Evolutionary conservation across 1,284 basidiomycete species (phyloP), one percentile per base, ranked within the genome.

Genomic region (Rhizoctonia solani): DNA sequence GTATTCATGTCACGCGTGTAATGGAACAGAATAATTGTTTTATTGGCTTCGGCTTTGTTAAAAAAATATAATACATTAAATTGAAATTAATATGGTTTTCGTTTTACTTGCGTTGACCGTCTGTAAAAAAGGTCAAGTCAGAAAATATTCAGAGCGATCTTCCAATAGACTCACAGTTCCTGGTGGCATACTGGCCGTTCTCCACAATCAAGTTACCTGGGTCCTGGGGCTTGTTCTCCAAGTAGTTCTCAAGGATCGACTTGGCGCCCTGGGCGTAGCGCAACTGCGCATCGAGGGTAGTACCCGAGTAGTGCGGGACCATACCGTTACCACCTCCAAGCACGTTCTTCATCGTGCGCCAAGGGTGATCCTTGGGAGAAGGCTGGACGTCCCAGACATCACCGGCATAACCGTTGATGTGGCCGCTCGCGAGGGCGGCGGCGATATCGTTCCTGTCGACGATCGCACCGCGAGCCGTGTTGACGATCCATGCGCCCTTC

Each of bases 401-500:
- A 69, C 87, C 87, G 72, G 87, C 85, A 75, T 88, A 87, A 4
- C 78, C 92, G 68, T 78, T 77, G 68, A 95, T 76, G 55, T 92
- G 90, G 16, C 95, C 95, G 65, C 83, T 87, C 78, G 85, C 83
- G 70, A 98, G 78, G 9, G 94, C 93, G 1, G 78, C 86, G 9
- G 87, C 87, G 68, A 97, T 87, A 52, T 87, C 93, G 70, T 92
- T 83, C 71, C 87, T 87, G 79, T 93, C 88, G 77, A 89, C 92
- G 75, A 98, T 95, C 56, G 95, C 95, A 52, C 95, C 95, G 73
- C 93, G 92, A 47, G 94, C 94, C 32, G 93, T 95, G 85, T 96
- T 95, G 76, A 96, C 87, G 72, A 95, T 84, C 89, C 90, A 95
- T n/a, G 90, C 83, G 54, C 87, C 87, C 75, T 90, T 89, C 85